Percentiles rank a stretch among this genome's conserved stretches.
Conservation (phyloP, 208 protist genomes). For the Leishmania major region DNA sequence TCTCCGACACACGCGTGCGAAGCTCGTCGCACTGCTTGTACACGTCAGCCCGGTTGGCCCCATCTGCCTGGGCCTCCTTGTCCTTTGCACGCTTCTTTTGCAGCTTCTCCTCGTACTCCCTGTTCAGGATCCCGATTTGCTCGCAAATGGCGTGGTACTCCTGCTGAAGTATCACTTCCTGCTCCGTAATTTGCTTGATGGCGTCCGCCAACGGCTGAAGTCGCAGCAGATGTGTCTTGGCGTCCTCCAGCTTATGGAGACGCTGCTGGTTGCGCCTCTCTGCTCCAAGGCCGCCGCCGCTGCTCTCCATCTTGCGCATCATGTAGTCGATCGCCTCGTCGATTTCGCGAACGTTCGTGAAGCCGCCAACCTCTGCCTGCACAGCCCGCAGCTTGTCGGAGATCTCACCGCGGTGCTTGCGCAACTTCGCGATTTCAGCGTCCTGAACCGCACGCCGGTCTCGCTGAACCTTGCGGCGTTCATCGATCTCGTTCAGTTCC, state of each 20-base stretch:
- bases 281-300: conserved; percentile 58
- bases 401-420: conserved; percentile 57
- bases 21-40: conserved; percentile 66
- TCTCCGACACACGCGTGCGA: conserved; percentile 31
- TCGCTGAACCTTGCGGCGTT: conserved; percentile 44
- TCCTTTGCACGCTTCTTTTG: conserved; percentile 58
- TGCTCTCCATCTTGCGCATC: conserved; percentile 81
- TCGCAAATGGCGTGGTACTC: conserved; percentile 82
- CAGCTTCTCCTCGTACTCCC: conserved; percentile 58
- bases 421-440: conserved; percentile 58
- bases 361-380: conserved; percentile 63
- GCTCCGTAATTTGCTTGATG: conserved; percentile 62
- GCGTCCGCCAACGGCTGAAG: conserved; percentile 70
- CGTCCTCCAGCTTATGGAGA: conserved; percentile 67
- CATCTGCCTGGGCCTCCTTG: conserved; percentile 44
- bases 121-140: conserved; percentile 64
- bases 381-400: conserved; percentile 52
- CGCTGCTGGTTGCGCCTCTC: conserved; percentile 60
- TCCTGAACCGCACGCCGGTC: conserved; percentile 59
- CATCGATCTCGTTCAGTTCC: conserved; percentile 61
- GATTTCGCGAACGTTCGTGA: conserved; percentile 66
- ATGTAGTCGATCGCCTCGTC: conserved; percentile 71
- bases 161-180: conserved; percentile 69
- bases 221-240: conserved; percentile 66
- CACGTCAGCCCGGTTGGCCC: conserved; percentile 43